Evolutionary conservation across 23 red algal species (phyloP), one percentile per base, ranked within the genome.

Genomic region (Gracilariopsis chorda): DNA sequence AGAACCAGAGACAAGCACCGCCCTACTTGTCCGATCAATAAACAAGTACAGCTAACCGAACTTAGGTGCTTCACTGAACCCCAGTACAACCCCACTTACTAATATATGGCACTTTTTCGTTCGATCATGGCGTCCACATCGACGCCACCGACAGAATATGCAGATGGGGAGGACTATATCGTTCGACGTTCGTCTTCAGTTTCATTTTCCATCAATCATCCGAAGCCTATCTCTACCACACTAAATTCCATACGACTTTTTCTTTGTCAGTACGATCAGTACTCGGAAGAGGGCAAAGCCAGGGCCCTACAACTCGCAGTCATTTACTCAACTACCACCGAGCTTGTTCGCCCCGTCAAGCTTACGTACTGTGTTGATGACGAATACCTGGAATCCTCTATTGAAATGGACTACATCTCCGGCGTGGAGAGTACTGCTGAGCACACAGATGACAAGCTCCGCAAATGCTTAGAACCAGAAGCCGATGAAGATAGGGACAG

Each of bases 291-390:
- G 35, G 1, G 10, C 0, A 51, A 10, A 17, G 76, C 30, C 7
- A 48, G 48, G 25, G 1, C 76, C 11, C 25, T 51, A 17, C 76
- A 80, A 44, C 76, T 55, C 8, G 12, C 76, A 10, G 51, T 39
- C 10, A 7, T 55, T 8, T 23, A 57, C 0, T 59, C 76, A 17
- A 80, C 51, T 44, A 51, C 32, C 0, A 80, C 46, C 11, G 51
- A 80, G 25, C 76, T 45, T 58, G 76, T 80, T 7, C 45, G 76
- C 8, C 76, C 76, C 9, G 76, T 80, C 9, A 80, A 17, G 0
- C 48, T 80, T 0, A 24, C 8, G 0, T 80, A 57, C 25, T 80
- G 76, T 32, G 46, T 80, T 14, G 43, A 80, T 44, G 43, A 40
- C 8, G 76, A 80, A 56, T 53, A 1, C 42, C 76, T 56, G 20